Evolutionary conservation across 75 land plant species (phyloP), one percentile per base, ranked within the genome.

Genomic region (Cryptomeria japonica): DNA sequence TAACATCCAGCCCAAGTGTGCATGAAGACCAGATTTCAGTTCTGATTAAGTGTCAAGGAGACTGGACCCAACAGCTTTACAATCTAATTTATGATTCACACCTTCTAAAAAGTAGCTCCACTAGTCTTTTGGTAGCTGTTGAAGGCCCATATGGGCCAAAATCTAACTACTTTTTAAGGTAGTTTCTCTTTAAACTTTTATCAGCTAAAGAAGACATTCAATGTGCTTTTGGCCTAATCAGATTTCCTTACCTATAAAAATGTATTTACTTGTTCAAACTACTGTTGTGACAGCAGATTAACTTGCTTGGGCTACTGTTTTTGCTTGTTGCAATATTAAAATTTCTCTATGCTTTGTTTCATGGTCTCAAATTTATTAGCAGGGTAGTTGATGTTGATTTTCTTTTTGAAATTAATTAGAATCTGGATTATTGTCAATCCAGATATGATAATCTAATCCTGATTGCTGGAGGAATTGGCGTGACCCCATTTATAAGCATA

Each of bases 131-230:
- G 3, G 86, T 90, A 42, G 83, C 93, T 28, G 51, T 94, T 55
- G 96, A 95, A 88, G 96, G 96, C 18, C 96, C 96, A 5, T 94
- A 95, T 92, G 96, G 96, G 34, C 93, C 93, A 31, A 15, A 86
- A 56, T 38, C 87, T 10, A 36, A 85, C 37, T 84, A 89, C 89
- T 92, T 89, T 70, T 82, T 88, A 51, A 89, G 92, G 95, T 94
- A 77, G 0, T 11, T n/a, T 44, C 68, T 8, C 51, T 19, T 46
- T 49, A 0, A 44, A 85, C 38, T 84, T 47, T 14, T 42, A 41
- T 36, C 15, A n/a, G 12, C 14, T 37, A 44, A 38, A 80, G 22
- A 80, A 39, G 11, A 80, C 10, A 39, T n/a, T 80, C 14, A 38
- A 15, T 39, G 9, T 80, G 10, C 13, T 80, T 19, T 31, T 9